phyloP scores from a whole-genome alignment of 495 filamentous ascomycete genomes.

The Penicillium ucsense region DNA sequence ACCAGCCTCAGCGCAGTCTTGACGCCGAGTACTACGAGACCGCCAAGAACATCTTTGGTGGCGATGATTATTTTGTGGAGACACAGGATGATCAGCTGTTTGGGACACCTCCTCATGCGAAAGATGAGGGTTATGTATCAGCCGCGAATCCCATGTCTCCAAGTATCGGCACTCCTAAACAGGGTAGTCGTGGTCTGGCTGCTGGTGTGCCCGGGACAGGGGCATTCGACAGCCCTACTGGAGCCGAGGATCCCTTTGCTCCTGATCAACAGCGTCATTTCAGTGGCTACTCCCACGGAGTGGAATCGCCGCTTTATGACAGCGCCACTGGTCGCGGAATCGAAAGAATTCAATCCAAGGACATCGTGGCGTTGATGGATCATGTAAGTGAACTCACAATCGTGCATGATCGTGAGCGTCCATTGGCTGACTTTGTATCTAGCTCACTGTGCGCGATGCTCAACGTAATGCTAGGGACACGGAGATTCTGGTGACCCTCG shows the following conservation, averaged over 20 bases:
- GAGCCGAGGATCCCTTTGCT: slow-evolving; percentile 48
- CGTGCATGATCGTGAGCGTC: neutral
- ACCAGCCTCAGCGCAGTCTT: slow-evolving; percentile 21
- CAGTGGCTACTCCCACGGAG: slow-evolving; percentile 77
- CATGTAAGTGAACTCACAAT: slow-evolving; percentile 33
- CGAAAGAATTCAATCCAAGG: slow-evolving; percentile 90
- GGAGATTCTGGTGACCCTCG: slow-evolving; percentile 89
- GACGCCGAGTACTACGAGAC: slow-evolving; percentile 31
- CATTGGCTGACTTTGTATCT: neutral
- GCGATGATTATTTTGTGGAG: slow-evolving; percentile 27
- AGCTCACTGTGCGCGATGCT: slow-evolving; percentile 90
- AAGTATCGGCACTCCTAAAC: slow-evolving; percentile 49
- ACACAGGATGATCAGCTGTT: slow-evolving; percentile 26
- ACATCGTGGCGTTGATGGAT: slow-evolving; percentile 97
- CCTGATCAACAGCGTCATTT: slow-evolving; percentile 58
- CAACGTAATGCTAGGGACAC: slow-evolving; percentile 95
- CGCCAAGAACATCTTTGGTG: slow-evolving; percentile 29
- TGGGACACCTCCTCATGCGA: slow-evolving; percentile 37
- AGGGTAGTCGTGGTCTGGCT: slow-evolving; percentile 48
- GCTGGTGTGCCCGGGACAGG: slow-evolving; percentile 48
- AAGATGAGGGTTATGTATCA: slow-evolving; percentile 89
- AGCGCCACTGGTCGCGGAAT: slow-evolving; percentile 80
- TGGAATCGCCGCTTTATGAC: slow-evolving; percentile 79
- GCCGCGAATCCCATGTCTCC: slow-evolving; percentile 60
- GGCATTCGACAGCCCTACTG: slow-evolving; percentile 50